Evolutionary conservation across 2,329 filamentous ascomycete genomes (phyloP).

Genomic region (Amauroascus niger): DNA sequence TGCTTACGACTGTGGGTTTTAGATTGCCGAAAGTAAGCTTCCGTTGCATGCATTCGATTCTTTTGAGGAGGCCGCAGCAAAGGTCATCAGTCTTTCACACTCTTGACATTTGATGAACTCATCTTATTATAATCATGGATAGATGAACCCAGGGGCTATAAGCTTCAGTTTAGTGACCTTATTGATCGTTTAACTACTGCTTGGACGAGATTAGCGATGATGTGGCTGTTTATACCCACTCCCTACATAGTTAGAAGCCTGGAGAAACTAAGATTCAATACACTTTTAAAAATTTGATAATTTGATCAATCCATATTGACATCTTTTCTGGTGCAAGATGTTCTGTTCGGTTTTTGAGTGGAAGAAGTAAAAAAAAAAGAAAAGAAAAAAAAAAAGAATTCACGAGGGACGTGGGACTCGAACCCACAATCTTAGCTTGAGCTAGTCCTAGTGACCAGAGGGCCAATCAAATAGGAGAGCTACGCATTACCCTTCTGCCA

Average conservation of each 20-base stretch:
- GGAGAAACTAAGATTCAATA: too few relatives aligned
- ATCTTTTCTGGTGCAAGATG: too few relatives aligned
- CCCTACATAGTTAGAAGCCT: too few relatives aligned
- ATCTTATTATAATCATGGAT: neutral
- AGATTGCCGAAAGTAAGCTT: constrained; percentile 58
- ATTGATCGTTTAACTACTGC: too few relatives aligned
- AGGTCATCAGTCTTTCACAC: constrained; percentile 51
- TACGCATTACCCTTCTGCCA: constrained; percentile 20
- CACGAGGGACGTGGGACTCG: constrained; percentile 19
- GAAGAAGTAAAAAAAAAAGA: neutral
- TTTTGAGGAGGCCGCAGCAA: constrained; percentile 61
- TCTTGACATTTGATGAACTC: neutral
- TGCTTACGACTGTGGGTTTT: constrained; percentile 8
- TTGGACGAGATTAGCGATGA: too few relatives aligned
- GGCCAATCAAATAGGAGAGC: constrained; percentile 17
- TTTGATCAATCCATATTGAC: too few relatives aligned
- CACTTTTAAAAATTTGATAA: too few relatives aligned
- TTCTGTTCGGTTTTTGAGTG: neutral
- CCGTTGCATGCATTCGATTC: constrained; percentile 62
- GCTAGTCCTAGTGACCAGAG: constrained; percentile 6
- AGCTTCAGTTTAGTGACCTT: too few relatives aligned
- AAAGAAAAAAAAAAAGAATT: constrained; percentile 7
- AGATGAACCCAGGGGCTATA: too few relatives aligned
- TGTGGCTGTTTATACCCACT: too few relatives aligned
- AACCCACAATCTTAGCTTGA: constrained; percentile 20